These are phyloP conservation scores for Trichoderma simmonsii DNA, from an alignment of 2,329 filamentous ascomycete species.

Conservation along the genomic window DNA sequence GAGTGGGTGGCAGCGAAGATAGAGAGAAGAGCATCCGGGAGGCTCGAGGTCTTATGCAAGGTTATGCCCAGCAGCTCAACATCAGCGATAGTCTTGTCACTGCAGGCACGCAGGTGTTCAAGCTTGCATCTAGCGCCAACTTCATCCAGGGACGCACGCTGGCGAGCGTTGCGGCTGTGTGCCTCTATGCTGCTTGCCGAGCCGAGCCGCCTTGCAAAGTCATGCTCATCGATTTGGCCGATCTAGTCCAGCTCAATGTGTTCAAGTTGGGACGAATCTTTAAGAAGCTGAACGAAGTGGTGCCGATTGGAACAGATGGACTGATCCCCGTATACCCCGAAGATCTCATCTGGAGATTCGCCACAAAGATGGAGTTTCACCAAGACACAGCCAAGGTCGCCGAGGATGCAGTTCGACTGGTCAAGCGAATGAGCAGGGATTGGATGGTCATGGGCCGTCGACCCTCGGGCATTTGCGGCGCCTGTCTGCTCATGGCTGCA, in stretches of 20 bases:
- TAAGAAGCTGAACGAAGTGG: conserved; percentile 72
- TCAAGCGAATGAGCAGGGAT: conserved; percentile 90
- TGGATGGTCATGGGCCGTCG: conserved; percentile 96
- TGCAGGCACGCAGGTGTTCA: conserved; percentile 69
- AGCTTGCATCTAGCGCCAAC: conserved; percentile 68
- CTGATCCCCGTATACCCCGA: conserved; percentile 75
- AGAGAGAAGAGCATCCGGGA: conserved; percentile 60
- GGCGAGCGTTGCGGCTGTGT: conserved; percentile 82
- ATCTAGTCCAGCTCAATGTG: conserved; percentile 79
- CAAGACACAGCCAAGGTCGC: conserved; percentile 78
- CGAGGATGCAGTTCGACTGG: conserved; percentile 80
- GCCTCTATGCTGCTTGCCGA: conserved; percentile 84
- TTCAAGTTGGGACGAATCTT: conserved; percentile 89
- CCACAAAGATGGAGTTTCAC: conserved; percentile 87
- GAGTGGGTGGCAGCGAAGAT: conserved; percentile 56
- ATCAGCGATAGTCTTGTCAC: conserved; percentile 62
- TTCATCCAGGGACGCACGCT: conserved; percentile 85
- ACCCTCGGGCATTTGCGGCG: conserved; percentile 90
- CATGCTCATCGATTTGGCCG: conserved; percentile 94
- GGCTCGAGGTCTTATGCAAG: conserved; percentile 56
- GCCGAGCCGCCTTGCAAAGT: conserved; percentile 74
- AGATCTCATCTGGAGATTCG: conserved; percentile 87
- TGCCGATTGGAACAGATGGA: conserved; percentile 65
- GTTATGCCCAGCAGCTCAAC: conserved; percentile 58
- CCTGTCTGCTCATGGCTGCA: conserved; percentile 88